Base-by-base conservation (phyloP, 2,329 filamentous ascomycete genomes). In the Fusarium scirpi region DNA sequence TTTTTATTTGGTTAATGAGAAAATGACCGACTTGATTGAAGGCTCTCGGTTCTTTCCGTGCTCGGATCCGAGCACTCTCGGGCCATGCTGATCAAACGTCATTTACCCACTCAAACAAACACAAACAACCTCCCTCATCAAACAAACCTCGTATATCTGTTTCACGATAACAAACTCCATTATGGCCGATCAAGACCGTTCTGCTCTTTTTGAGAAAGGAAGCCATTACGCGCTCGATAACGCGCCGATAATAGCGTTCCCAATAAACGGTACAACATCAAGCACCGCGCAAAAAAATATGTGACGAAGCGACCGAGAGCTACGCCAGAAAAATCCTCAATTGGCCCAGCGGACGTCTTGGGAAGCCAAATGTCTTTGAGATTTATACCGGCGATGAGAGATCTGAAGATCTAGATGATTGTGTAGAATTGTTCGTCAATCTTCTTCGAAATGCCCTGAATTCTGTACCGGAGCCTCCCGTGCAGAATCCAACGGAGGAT, bases 401-500 rank as follows among this genome's bases (percentile, higher is more conserved):
- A 0, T 5, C 40, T 0, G 15, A 8, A 10, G 1, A 5, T 0
- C 2, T 30, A 0, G 16, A 11, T 3, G n/a, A 29, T 1, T 48
- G 34, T 8, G 3, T 15, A 6, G 1, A 10, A 3, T 18, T 0
- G 16, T 60, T 44, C 3, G 0, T 30, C 7, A 3, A 2, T 3
- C 27, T 18, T 10, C 27, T 60, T 6, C 5, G 5, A 7, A 6
- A 9, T 2, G 1, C 29, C 7, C 58, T 59, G 10, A 6, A 38
- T 2, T 16, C 29, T 5, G 16, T 22, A 5, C 27, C n/a, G 1
- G 6, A 38, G 2, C 9, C 34, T 1, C 10, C 18, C 0, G 34
- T 3, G 10, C 5, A 11, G 18, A n/a, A 11, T 38, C 49, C 29
- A 4, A 13, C 27, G 0, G 16, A 44, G 10, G 16, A 43, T 6